Evolutionary conservation across 805 yeast species (phyloP), one percentile per base, ranked within the genome.

Genomic region (Debaryomyces castellii): DNA sequence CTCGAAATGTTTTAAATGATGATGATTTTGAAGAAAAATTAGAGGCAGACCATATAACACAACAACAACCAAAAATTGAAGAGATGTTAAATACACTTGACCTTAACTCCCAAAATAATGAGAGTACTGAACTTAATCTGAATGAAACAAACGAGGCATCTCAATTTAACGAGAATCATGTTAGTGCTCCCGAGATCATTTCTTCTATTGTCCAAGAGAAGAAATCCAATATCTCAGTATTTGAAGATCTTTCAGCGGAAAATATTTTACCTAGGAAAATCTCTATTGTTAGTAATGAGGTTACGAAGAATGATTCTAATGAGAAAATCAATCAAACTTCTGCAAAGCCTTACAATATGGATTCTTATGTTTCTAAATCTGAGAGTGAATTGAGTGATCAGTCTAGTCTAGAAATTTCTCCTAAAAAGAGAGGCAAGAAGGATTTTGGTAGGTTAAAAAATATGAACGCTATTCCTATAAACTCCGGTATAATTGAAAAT

Each of bases 361-460:
- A 14, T 2, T 4, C 10, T 6, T 14, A 18, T 14, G 10, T 6
- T 16, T 5, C 38, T 18, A 20, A 20, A 18, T 35, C 38, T 17
- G 36, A 28, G 2, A 40, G 33, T 24, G 24, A 32, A 8, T 16
- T 36, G 10, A 36, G 30, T 18, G 40, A 40, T 20, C 22, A 43
- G 24, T 28, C 39, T 8, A 39, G 43, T 18, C 2, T 35, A 3
- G 33, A 27, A 11, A 39, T 20, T 41, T 35, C 51, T 12, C 45
- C 49, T 18, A 44, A 22, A 10, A 45, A 43, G 17, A 39, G 40
- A 16, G 40, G 44, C 21, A 51, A 49, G 47, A 50, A 50, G 21
- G 44, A 52, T 16, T 50, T 52, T 43, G 56, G 54, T 6, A 22
- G 45, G 10, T 41, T 51, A 12, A 25, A 49, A 10, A 44, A 40